Evolutionary conservation across 345 rosid species (phyloP), one percentile per base, ranked within the genome.

Genomic region (Lepidium aucheri): DNA sequence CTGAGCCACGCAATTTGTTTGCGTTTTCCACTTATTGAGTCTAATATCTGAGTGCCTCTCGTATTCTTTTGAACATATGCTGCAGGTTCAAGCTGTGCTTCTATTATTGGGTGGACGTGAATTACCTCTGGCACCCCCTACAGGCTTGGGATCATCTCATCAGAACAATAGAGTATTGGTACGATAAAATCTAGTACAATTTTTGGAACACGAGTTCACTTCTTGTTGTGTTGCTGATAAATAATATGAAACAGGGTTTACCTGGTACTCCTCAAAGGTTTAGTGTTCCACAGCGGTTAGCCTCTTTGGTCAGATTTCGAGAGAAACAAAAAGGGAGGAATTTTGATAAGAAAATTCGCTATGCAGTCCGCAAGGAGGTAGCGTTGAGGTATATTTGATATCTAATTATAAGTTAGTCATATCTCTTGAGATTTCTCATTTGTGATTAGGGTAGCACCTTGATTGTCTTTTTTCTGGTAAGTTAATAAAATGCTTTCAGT

Each of bases 41-140:
- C 36, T 69, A 26, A 30, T 16, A 24, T 15, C 1, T 9, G 16
- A 33, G 20, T 4, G 9, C 43, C 17, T 52, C 17, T 62, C 6
- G 2, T 6, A 36, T 36, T 16, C 26, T 38, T 45, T 60, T 60
- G 12, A 33, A 36, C 42, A 16, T 39, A 6, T 69, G 13, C 10
- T 57, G 60, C 73, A 84, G 89, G 86, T 84, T 70, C 89, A 82
- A 77, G 89, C 89, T 50, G 86, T 82, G 54, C 86, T 84, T 60
- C 55, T 80, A 9, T 77, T 84, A 65, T 49, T 84, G 65, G 89
- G 89, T 41, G 89, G 85, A 6, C 72, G 68, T 15, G 89, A 84
- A 80, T 73, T 84, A 43, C 83, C 86, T 30, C 68, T 76, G 18
- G 65, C 73, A 30, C 58, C 70, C 15, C 68, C 83, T 75, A 40